A percentile compares a stretch with the other conserved stretches of the same genome.
phyloP scores from a whole-genome alignment of 2,329 filamentous ascomycete species.

The Hypomyces rosellus region DNA sequence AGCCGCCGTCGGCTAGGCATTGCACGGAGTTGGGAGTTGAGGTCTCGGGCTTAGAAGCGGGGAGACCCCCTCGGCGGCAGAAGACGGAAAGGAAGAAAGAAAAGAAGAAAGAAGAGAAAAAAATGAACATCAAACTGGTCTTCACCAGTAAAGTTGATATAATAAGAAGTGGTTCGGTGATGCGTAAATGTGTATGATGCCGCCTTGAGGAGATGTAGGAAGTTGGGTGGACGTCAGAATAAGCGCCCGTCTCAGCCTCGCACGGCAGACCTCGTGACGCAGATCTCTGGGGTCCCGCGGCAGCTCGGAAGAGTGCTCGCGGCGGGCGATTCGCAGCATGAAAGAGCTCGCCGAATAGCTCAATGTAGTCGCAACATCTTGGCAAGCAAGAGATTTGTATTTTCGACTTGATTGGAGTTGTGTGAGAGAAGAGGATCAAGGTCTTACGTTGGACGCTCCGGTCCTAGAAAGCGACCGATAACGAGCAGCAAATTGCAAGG shows the following conservation, averaged over 20 bases:
- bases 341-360: not conserved
- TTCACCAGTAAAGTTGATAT: not conserved
- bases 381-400: too few species aligned
- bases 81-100: not conserved
- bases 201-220: not conserved
- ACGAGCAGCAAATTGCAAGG: too few species aligned
- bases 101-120: constrained; percentile 4
- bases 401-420: too few species aligned
- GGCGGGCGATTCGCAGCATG: not conserved
- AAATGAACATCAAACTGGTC: too few species aligned
- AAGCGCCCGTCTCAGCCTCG: not conserved
- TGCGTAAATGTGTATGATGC: too few species aligned
- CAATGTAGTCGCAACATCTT: not conserved
- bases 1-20: constrained; percentile 21
- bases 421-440: too few species aligned
- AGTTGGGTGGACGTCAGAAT: not conserved
- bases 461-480: too few species aligned
- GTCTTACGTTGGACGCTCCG: too few species aligned
- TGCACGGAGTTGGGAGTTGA: constrained; percentile 33
- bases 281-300: constrained; percentile 4
- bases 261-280: constrained; percentile 6
- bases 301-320: constrained; percentile 1
- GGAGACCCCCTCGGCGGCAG: constrained; percentile 15
- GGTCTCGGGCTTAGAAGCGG: constrained; percentile 21
- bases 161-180: too few species aligned